phyloP scores from a whole-genome alignment of 441 rosid species.

The Manihot esculenta region DNA sequence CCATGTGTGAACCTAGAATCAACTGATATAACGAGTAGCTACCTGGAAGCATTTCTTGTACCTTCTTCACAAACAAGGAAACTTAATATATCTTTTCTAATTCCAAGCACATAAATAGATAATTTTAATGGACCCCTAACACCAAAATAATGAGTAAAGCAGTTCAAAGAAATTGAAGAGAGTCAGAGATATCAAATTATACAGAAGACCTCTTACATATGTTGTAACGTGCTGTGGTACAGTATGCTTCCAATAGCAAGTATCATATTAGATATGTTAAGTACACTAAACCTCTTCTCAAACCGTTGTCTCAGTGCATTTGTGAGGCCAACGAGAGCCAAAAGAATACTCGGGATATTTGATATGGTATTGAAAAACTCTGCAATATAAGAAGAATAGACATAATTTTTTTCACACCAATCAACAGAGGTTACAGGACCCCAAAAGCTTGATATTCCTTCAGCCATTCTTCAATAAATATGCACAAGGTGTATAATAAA shows the following conservation, averaged over 20 bases:
- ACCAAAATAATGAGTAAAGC: not conserved
- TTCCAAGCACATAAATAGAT: not conserved
- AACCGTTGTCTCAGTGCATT: conserved; percentile 86
- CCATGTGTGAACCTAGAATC: not conserved
- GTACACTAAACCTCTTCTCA: conserved; percentile 91
- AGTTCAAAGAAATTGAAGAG: not conserved
- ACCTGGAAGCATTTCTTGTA: not conserved
- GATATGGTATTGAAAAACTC: conserved; percentile 89
- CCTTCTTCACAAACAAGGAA: not conserved
- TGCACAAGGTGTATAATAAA: conserved; percentile 16
- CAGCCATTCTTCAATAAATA: conserved; percentile 55
- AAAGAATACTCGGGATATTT: conserved; percentile 62
- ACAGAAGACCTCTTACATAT: conserved; percentile 48
- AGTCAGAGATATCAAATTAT: not conserved
- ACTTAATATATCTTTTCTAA: no score
- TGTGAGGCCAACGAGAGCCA: conserved; percentile 75
- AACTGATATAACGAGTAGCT: not conserved
- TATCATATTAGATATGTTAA: conserved; percentile 84
- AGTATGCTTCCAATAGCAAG: conserved; percentile 93
- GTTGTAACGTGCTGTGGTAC: conserved; percentile 81
- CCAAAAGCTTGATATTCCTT: conserved; percentile 84
- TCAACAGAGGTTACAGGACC: conserved; percentile 92
- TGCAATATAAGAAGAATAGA: conserved; percentile 76
- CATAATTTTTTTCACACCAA: conserved; percentile 83
- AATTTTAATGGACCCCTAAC: not conserved